Conservation (phyloP, 768 basidiomycete species). For the Postia placenta region DNA sequence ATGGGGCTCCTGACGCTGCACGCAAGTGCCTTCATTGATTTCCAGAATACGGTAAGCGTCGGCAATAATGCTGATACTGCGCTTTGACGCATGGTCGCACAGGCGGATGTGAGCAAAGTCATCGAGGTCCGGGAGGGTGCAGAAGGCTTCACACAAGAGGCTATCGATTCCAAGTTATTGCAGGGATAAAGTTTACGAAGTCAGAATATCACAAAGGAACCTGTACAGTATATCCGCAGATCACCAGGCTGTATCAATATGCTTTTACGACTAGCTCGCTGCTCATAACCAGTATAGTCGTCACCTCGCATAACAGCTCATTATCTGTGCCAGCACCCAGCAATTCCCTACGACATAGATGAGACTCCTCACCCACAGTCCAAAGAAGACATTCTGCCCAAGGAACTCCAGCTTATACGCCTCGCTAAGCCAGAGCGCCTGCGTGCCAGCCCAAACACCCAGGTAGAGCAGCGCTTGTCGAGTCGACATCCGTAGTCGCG, state of each 20-base stretch:
- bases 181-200: too few species aligned
- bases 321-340: slow-evolving; percentile 70
- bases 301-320: slow-evolving; percentile 32
- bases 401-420: slow-evolving; percentile 90
- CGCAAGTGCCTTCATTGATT: slow-evolving; percentile 74
- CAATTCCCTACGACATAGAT: slow-evolving; percentile 70
- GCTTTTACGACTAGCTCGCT: too few species aligned
- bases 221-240: too few species aligned
- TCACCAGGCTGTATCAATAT: too few species aligned
- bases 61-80: neutral
- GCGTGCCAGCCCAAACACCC: slow-evolving; percentile 66
- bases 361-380: slow-evolving; percentile 75
- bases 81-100: neutral
- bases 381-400: slow-evolving; percentile 64
- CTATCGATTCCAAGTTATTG: slow-evolving; percentile 55
- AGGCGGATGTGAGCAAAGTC: slow-evolving; percentile 76
- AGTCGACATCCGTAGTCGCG: slow-evolving; percentile 50
- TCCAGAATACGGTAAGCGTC: slow-evolving; percentile 65
- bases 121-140: slow-evolving; percentile 79
- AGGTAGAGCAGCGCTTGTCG: slow-evolving; percentile 34
- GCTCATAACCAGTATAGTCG: too few species aligned
- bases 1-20: slow-evolving; percentile 70
- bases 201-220: too few species aligned
- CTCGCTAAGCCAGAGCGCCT: slow-evolving; percentile 86
- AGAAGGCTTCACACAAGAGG: slow-evolving; percentile 71